Evolutionary conservation across 257 asterid species (phyloP).

Genomic region (Nicotiana sylvestris): DNA sequence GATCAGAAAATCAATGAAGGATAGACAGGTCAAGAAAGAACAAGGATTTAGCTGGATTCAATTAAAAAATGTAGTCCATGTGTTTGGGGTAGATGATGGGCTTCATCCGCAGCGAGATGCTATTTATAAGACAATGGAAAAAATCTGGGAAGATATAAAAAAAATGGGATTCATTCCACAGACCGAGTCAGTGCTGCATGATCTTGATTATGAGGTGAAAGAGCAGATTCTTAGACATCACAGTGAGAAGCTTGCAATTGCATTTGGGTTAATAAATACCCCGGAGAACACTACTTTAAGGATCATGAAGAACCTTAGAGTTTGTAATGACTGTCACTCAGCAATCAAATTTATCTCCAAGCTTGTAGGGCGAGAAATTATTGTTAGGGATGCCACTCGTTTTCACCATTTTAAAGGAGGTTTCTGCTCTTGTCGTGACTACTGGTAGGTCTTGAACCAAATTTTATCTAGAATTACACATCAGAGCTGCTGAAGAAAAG

Average conservation of each 20-base stretch:
- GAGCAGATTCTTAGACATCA: conserved; percentile 79
- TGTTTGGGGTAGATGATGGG: conserved; percentile 79
- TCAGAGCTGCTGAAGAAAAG: background rate
- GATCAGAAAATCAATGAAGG: conserved; percentile 76
- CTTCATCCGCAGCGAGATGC: conserved; percentile 69
- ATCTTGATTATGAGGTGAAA: conserved; percentile 70
- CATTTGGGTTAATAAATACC: conserved; percentile 67
- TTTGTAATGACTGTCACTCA: conserved; percentile 81
- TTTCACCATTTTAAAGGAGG: conserved; percentile 83
- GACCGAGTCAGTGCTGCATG: conserved; percentile 65
- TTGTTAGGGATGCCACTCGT: conserved; percentile 73
- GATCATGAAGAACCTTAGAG: conserved; percentile 92
- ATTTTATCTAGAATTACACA: background rate
- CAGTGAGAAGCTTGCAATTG: conserved; percentile 89
- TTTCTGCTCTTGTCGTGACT: conserved; percentile 50
- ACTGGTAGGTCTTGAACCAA: background rate
- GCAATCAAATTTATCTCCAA: conserved; percentile 70
- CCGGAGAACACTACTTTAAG: conserved; percentile 59
- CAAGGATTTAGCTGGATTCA: conserved; percentile 92
- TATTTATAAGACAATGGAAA: conserved; percentile 39
- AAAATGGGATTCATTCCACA: conserved; percentile 80
- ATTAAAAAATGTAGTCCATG: conserved; percentile 54
- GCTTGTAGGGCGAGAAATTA: conserved; percentile 56
- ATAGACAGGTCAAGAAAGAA: conserved; percentile 78
- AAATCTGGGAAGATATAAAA: conserved; percentile 79